These are phyloP conservation scores for Eucommia ulmoides DNA, from an alignment of 257 asterid species.

Conservation along the genomic window DNA sequence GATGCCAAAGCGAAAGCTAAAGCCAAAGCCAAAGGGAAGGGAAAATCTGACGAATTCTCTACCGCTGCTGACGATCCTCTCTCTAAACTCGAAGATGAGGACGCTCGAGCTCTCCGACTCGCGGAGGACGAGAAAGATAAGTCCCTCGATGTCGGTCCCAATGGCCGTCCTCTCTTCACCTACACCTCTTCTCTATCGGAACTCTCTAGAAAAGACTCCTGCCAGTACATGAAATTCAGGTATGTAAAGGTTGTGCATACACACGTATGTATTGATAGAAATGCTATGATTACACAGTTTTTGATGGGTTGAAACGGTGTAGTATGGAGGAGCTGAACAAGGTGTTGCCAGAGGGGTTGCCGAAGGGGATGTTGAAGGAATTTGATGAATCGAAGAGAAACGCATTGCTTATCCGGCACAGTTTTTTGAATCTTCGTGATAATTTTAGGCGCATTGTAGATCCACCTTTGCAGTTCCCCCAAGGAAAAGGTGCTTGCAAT, in stretches of 20 bases:
- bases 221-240: constrained; percentile 73
- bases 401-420: constrained; percentile 75
- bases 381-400: constrained; percentile 76
- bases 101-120: constrained; percentile 57
- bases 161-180: constrained; percentile 75
- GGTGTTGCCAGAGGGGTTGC: constrained; percentile 79
- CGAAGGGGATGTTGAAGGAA: constrained; percentile 84
- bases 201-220: constrained; percentile 40
- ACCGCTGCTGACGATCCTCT: constrained; percentile 18
- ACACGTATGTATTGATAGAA: not conserved
- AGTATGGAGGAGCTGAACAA: constrained; percentile 60
- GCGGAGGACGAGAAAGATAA: constrained; percentile 61
- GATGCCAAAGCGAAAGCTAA: constrained; percentile 23
- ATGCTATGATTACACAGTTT: constrained; percentile 4
- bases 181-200: constrained; percentile 36
- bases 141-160: constrained; percentile 63
- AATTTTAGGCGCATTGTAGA: constrained; percentile 70
- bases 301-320: constrained; percentile 9
- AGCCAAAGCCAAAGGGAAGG: constrained; percentile 18
- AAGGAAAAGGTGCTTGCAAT: constrained; percentile 57
- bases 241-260: constrained; percentile 3
- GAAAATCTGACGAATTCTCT: constrained; percentile 19
- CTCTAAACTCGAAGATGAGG: constrained; percentile 27
- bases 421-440: constrained; percentile 80
- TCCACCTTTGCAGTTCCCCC: constrained; percentile 37